Conservation (phyloP, 306 rosid species). For the Alnus glutinosa region DNA sequence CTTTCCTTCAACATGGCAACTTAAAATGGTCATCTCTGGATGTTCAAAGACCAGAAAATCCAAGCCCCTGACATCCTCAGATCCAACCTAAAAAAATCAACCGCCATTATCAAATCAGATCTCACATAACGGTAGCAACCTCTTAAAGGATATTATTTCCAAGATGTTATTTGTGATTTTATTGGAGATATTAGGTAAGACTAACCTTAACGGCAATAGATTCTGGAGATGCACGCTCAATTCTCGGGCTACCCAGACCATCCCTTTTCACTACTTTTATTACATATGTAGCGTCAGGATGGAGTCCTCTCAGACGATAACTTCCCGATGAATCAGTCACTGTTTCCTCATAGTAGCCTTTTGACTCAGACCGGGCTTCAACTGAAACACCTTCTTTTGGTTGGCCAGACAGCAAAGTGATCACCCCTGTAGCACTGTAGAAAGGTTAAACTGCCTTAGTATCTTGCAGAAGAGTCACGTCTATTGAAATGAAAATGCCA, state of each 20-base stretch:
- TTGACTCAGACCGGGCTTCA: conserved; percentile 92
- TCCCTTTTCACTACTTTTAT: conserved; percentile 72
- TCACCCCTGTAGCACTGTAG: conserved; percentile 80
- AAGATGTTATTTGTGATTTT: neutral
- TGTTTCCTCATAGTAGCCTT: conserved; percentile 91
- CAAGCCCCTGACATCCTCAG: conserved; percentile 75
- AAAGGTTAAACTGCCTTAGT: conserved; percentile 35
- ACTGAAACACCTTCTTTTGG: conserved; percentile 92
- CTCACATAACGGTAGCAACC: conserved; percentile 26
- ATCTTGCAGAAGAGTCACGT: conserved; percentile 24
- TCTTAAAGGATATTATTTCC: conserved; percentile 17
- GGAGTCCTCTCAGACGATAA: conserved; percentile 92
- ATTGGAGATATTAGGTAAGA: conserved; percentile 8
- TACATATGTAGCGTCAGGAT: conserved; percentile 75
- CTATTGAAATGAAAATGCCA: neutral
- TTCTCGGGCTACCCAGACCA: conserved; percentile 47
- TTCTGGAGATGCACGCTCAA: conserved; percentile 96
- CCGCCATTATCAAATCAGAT: conserved; percentile 26
- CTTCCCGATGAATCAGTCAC: conserved; percentile 83
- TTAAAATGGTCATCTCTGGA: conserved; percentile 86
- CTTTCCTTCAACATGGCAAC: conserved; percentile 90
- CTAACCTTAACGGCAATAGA: conserved; percentile 63
- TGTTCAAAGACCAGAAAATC: conserved; percentile 93
- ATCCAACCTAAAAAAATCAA: conserved; percentile 66
- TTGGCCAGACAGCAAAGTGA: conserved; percentile 81